Evolutionary conservation across 2,329 filamentous ascomycete genomes (phyloP), one percentile per base, ranked within the genome.

Genomic region (Phyllosticta ampelicida): DNA sequence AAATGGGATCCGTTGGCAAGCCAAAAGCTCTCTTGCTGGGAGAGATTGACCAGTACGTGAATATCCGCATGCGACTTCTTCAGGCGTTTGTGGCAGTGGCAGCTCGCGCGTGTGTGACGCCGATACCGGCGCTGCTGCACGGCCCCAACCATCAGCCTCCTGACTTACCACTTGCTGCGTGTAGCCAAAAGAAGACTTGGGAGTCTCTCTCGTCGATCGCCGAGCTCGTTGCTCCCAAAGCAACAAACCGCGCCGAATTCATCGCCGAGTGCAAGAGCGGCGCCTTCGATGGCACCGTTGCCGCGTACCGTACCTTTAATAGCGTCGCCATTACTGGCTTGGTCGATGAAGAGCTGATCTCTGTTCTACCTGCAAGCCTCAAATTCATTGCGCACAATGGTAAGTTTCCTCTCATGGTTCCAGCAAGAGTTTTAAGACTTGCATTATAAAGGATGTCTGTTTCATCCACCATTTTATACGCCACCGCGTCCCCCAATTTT

Each of bases 321-420:
- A 88, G 84, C 29, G 75, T 81, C 49, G 67, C 66, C 11, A 76
- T 85, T 59, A 92, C 88, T 0, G 90, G 90, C 1, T 72, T 75
- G 19, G 74, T 94, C 61, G 87, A 95, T 68, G 77, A 78, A 51
- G 86, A 89, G 70, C 71, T 94, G n/a, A 72, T 91, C 36, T 70
- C 77, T 50, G 77, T 71, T 2, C 62, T 75, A 9, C 73, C 73
- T 19, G 62, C 67, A 52, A 70, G 60, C 56, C 62, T 76, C 56
- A 67, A 66, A 54, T 77, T 74, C 60, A 65, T 76, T 50, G 68
- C 68, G 49, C 73, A 77, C 62, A 75, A 75, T 62, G 75, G 69
- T 82, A 66, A 61, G 73, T 66, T 36, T 71, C 69, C 23, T 54
- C 19, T 54, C 9, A 48, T 2, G 13, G 13, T 8, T 51, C 10